A percentile compares a stretch with the other conserved stretches of the same genome.
These are phyloP conservation scores for Blastobotrys malaysiensis DNA, from an alignment of 1,139 yeast genomes.

Conservation along the genomic window DNA sequence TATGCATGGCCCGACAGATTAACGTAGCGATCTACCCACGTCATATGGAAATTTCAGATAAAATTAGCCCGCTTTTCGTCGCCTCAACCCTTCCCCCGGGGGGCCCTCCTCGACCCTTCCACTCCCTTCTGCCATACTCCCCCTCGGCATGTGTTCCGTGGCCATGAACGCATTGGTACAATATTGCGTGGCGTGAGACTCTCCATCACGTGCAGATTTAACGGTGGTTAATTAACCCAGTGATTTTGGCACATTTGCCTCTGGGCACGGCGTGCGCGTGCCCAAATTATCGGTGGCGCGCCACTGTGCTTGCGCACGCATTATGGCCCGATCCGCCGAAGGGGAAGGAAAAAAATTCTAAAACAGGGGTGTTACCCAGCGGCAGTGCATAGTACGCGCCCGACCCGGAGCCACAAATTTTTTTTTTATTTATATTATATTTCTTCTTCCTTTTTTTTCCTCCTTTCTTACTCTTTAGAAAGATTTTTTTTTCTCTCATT, in stretches of 20 bases:
- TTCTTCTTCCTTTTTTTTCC: slow-evolving; percentile 2
- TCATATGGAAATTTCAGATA: neutral
- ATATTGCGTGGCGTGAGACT: no score
- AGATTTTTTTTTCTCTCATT: slow-evolving; percentile 2
- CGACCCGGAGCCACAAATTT: slow-evolving; percentile 2
- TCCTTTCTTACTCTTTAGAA: neutral
- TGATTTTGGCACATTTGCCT: neutral
- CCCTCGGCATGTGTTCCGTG: no score
- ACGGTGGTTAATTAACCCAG: no score
- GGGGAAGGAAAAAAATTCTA: neutral
- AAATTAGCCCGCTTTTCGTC: neutral
- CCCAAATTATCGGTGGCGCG: neutral
- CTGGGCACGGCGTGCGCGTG: neutral
- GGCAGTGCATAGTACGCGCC: neutral
- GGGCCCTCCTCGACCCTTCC: no score
- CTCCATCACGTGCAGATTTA: neutral
- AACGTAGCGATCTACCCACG: neutral
- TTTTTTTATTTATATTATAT: neutral
- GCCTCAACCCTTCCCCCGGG: no score
- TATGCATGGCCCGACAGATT: neutral
- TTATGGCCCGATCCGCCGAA: neutral
- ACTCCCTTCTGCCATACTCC: no score
- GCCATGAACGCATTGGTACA: no score
- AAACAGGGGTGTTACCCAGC: neutral
- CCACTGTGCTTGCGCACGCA: neutral